Evolutionary conservation across 305 asterid genomes (phyloP), one percentile per base, ranked within the genome.

Genomic region (Fraxinus albicans): DNA sequence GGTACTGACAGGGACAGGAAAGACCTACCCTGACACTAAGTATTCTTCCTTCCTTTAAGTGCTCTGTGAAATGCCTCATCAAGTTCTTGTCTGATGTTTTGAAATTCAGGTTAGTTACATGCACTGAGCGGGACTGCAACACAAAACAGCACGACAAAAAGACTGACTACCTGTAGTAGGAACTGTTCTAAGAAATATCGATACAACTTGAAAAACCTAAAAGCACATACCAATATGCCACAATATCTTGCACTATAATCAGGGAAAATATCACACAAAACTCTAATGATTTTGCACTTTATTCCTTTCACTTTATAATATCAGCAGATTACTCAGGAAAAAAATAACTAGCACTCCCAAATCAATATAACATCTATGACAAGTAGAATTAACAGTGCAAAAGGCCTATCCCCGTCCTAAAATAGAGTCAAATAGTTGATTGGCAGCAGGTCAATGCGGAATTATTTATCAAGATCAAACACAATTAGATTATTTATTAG

Each of bases 71-170:
- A 91, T 94, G 98, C 83, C 78, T 85, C 82, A 89, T 94, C 90
- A 93, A 83, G 81, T 89, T 89, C 90, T 90, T 95, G 65, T 96
- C 99, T 27, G 92, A 87, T 74, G 99, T 93, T 87, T 80, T 91
- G 92, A 96, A 96, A 88, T 96, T 94, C 89, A 96, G 88, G 89
- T 96, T 94, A 91, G 92, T 94, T 77, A 96, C 98, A 85, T 90
- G 94, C 50, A 96, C 79, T 2, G 99, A 91, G 83, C 99, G 95
- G 42, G 98, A 94, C 99, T 96, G 93, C 27, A 90, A 83, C 85
- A 60, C 31, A 82, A 17, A 86, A 82, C 36, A 84, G 63, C 3
- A 58, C 36, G 60, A 15, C 27, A 80, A 42, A 75, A 27, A 60
- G 84, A 44, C 70, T 63, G 60, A 83, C 76, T 1, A 40, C 73